Percentiles rank a stretch among this genome's conserved stretches.
These are phyloP conservation scores for Xylariaceae sp. DNA, from an alignment of 2,329 filamentous ascomycete species.

Conservation along the genomic window DNA sequence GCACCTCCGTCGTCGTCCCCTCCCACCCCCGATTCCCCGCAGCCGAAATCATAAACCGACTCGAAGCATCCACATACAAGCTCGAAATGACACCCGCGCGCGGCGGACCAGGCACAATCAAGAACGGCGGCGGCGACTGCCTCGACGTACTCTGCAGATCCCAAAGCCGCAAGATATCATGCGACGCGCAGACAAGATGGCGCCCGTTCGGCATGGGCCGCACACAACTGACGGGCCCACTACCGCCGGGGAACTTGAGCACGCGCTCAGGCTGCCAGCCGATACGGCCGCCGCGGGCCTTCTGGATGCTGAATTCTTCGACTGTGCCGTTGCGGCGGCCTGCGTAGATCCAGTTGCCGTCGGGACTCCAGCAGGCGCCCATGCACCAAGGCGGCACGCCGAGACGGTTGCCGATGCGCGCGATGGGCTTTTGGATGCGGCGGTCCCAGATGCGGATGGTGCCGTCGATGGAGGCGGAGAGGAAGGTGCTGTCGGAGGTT, in stretches of 20 bases:
- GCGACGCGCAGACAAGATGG: constrained; percentile 86
- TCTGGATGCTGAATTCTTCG: constrained; percentile 87
- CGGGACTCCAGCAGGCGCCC: constrained; percentile 92
- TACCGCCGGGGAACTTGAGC: constrained; percentile 84
- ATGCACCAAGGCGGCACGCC: constrained; percentile 94
- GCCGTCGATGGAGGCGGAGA: constrained; percentile 84
- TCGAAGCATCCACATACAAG: constrained; percentile 81
- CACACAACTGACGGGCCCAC: constrained; percentile 82
- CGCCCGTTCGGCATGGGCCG: constrained; percentile 87
- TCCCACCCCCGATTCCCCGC: constrained; percentile 95
- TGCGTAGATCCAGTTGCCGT: constrained; percentile 92
- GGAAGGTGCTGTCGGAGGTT: constrained; percentile 72
- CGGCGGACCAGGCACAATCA: constrained; percentile 86
- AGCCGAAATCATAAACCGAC: constrained; percentile 84
- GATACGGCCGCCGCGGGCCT: constrained; percentile 54
- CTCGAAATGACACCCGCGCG: constrained; percentile 81
- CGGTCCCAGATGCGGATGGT: constrained; percentile 90
- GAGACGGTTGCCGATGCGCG: constrained; percentile 67
- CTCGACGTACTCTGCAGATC: constrained; percentile 66
- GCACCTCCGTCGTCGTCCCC: constrained; percentile 78
- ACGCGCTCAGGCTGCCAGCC: constrained; percentile 69
- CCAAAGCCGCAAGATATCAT: constrained; percentile 90
- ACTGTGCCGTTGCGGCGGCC: constrained; percentile 88
- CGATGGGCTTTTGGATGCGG: constrained; percentile 68
- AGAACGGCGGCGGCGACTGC: constrained; percentile 80